A percentile compares a stretch with the other conserved stretches of the same genome.
phyloP scores from a whole-genome alignment of 129 eudicot genomes.

The Lactuca sativa region DNA sequence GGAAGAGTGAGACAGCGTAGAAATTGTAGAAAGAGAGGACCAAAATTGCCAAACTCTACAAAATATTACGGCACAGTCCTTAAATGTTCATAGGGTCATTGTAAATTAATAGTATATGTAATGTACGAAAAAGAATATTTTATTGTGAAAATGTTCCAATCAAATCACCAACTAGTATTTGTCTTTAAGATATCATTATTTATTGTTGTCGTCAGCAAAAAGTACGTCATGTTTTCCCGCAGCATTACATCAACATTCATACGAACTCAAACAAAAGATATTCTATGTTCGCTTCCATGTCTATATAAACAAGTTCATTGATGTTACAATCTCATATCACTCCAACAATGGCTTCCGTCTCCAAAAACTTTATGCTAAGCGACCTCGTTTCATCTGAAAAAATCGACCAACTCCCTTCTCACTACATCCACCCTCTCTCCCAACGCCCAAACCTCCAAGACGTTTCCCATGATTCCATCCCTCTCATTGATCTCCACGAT shows the following conservation, averaged over 20 bases:
- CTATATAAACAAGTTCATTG: neutral
- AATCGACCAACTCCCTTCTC: constrained; percentile 31
- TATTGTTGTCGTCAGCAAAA: neutral
- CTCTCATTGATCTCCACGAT: constrained; percentile 28
- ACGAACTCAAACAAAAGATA: neutral
- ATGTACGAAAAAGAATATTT: too few species aligned
- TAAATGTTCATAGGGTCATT: too few species aligned
- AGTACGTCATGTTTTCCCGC: neutral
- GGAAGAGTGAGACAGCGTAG: too few species aligned
- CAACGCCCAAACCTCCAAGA: constrained; percentile 43
- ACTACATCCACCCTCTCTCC: constrained; percentile 44
- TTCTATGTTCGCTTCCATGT: neutral
- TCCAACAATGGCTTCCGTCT: constrained; percentile 2
- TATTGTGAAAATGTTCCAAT: too few species aligned
- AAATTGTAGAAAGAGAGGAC: too few species aligned
- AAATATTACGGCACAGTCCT: too few species aligned
- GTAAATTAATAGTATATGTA: too few species aligned
- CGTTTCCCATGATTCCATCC: constrained; percentile 31
- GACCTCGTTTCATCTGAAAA: constrained; percentile 26
- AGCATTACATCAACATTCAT: neutral
- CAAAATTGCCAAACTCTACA: too few species aligned
- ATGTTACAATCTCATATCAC: neutral
- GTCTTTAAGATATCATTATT: too few species aligned
- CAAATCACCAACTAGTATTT: too few species aligned
- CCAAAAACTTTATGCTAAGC: constrained; percentile 22